Conservation (phyloP, 148 eudicot genomes). For the Chenopodium formosanum region DNA sequence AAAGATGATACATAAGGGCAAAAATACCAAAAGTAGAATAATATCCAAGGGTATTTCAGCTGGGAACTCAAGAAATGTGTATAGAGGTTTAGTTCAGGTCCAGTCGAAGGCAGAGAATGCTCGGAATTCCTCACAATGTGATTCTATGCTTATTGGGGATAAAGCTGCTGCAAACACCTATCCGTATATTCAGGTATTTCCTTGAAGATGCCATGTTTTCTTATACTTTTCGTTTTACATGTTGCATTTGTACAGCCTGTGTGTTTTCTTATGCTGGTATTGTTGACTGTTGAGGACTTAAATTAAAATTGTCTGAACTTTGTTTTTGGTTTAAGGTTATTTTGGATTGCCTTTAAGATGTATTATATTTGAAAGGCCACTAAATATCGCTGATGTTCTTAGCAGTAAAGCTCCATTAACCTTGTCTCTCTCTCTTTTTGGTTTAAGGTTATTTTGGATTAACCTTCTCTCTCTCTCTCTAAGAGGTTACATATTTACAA, state of each 20-base stretch:
- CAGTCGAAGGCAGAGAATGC: slow-evolving; percentile 78
- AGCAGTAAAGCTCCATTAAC: not conserved
- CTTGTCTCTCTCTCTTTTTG: not conserved
- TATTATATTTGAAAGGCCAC: not conserved
- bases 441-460: no score
- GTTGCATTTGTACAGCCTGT: not conserved
- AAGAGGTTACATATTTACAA: not conserved
- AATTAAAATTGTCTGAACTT: not conserved
- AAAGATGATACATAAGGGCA: slow-evolving; percentile 97
- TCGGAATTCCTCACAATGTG: slow-evolving; percentile 84
- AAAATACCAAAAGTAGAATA: slow-evolving; percentile 82
- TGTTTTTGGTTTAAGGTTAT: not conserved
- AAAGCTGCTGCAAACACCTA: slow-evolving; percentile 91
- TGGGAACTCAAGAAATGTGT: slow-evolving; percentile 79
- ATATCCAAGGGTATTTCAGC: slow-evolving; percentile 95
- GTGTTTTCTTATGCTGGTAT: not conserved
- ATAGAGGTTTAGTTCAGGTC: slow-evolving; percentile 92
- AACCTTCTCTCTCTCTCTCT: not conserved
- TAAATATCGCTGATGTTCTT: not conserved
- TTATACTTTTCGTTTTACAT: not conserved
- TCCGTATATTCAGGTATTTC: slow-evolving; percentile 82
- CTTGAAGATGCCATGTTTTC: not conserved
- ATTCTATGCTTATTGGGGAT: slow-evolving; percentile 95
- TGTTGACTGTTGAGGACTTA: not conserved
- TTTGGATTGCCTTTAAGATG: not conserved